Evolutionary conservation across 2,329 filamentous ascomycete genomes (phyloP).

Genomic region (Scytalidium sp.): DNA sequence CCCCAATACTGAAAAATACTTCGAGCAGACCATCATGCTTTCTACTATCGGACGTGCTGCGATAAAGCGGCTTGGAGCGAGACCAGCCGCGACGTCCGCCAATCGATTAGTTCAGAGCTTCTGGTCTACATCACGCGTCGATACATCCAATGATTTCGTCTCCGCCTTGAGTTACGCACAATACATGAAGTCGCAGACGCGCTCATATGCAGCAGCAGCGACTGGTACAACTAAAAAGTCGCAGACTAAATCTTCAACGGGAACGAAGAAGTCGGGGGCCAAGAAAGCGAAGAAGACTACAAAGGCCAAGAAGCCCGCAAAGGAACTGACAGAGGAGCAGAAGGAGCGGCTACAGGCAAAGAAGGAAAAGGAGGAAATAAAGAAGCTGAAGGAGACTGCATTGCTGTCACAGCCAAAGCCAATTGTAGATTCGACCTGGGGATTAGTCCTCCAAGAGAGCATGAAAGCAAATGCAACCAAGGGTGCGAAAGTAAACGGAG

Average conservation of each 20-base stretch:
- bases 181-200: conserved; percentile 3
- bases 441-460: background rate
- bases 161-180: conserved; percentile 9
- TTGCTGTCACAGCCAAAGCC: background rate
- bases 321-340: conserved; percentile 17
- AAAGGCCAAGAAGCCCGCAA: conserved; percentile 13
- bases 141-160: conserved; percentile 11
- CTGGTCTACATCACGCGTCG: conserved; percentile 22
- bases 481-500: background rate
- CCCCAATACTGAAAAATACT: background rate
- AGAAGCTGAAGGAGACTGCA: conserved; percentile 6
- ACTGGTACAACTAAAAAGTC: conserved; percentile 13
- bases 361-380: conserved; percentile 28
- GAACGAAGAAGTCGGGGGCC: conserved; percentile 25
- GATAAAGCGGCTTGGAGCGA: conserved; percentile 19
- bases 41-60: conserved; percentile 28
- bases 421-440: background rate
- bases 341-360: conserved; percentile 29
- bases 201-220: conserved; percentile 22
- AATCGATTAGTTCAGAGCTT: conserved; percentile 18
- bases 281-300: conserved; percentile 20
- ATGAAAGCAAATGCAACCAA: background rate
- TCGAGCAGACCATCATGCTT: conserved; percentile 23
- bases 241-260: conserved; percentile 15
- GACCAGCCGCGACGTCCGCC: conserved; percentile 20